These are phyloP conservation scores for Nakazawaea anatomiae DNA, from an alignment of 805 yeast genomes.

Conservation along the genomic window DNA sequence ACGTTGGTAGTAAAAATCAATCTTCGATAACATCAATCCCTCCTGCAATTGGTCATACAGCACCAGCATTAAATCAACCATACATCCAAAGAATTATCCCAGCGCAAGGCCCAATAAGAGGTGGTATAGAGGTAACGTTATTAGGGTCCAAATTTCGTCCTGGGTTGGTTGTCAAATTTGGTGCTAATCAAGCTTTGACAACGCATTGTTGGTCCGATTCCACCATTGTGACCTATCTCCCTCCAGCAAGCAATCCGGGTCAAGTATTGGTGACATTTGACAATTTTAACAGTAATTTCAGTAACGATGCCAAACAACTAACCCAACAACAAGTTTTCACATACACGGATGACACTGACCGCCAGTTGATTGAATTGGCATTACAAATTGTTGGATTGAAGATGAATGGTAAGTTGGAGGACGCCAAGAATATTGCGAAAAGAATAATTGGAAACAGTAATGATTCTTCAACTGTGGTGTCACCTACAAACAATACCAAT, in stretches of 20 bases:
- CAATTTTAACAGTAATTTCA: slow-evolving; percentile 31
- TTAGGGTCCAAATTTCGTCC: slow-evolving; percentile 83
- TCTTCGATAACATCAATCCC: no score
- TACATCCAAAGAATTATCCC: slow-evolving; percentile 85
- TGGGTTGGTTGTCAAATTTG: slow-evolving; percentile 81
- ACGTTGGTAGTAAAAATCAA: background rate
- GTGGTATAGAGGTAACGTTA: slow-evolving; percentile 92
- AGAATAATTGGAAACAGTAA: slow-evolving; percentile 72
- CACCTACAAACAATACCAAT: slow-evolving; percentile 13
- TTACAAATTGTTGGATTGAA: slow-evolving; percentile 94
- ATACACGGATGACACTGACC: slow-evolving; percentile 90
- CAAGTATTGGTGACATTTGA: slow-evolving; percentile 87
- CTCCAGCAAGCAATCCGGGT: slow-evolving; percentile 87
- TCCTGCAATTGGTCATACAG: no score
- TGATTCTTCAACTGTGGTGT: slow-evolving; percentile 21
- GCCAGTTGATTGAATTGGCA: slow-evolving; percentile 91
- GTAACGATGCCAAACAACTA: slow-evolving; percentile 16
- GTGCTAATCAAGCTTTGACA: slow-evolving; percentile 69
- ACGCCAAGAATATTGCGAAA: slow-evolving; percentile 89
- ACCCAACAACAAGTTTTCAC: slow-evolving; percentile 64
- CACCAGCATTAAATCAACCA: slow-evolving; percentile 30
- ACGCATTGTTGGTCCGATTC: slow-evolving; percentile 96
- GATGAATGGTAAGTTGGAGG: slow-evolving; percentile 94
- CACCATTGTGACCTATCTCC: slow-evolving; percentile 88
- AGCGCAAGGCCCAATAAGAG: slow-evolving; percentile 90